Percentiles rank a stretch among this genome's conserved stretches.
These are phyloP conservation scores for Dillenia suffruticosa DNA, from an alignment of 164 flowering plant genomes.

Conservation along the genomic window DNA sequence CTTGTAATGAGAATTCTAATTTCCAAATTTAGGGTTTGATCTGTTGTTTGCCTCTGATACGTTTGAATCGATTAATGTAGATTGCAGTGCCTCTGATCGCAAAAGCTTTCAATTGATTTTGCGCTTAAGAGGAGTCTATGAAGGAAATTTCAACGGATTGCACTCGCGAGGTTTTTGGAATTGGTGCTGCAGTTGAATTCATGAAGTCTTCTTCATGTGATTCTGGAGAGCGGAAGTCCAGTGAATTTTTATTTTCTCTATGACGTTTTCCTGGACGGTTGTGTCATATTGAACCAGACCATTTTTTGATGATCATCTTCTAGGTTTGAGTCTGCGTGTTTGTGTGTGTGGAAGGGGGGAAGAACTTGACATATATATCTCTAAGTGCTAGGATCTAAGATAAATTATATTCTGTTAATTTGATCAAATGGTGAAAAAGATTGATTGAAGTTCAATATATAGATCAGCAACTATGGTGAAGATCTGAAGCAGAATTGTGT, in stretches of 20 bases:
- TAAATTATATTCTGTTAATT: no score
- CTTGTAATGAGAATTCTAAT: not conserved
- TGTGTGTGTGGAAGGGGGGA: no score
- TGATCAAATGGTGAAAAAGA: no score
- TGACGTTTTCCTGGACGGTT: not conserved
- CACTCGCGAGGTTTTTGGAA: constrained; percentile 60
- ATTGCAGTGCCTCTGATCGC: constrained; percentile 79
- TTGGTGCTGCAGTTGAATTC: constrained; percentile 68
- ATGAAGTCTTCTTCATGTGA: constrained; percentile 25
- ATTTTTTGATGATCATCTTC: no score
- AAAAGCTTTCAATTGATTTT: constrained; percentile 73
- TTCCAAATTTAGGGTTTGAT: not conserved
- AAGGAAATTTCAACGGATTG: constrained; percentile 25
- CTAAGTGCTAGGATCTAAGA: no score
- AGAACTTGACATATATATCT: no score
- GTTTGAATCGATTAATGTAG: constrained; percentile 22
- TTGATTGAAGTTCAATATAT: no score
- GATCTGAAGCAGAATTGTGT: no score
- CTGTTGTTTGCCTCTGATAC: no score
- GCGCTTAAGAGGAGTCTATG: constrained; percentile 59
- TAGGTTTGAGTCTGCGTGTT: no score
- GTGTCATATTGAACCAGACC: not conserved
- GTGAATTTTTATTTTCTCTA: constrained; percentile 16
- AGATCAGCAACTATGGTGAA: no score
- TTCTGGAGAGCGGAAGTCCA: constrained; percentile 24